Conservation (phyloP, 768 basidiomycete species). For the Lyophyllum shimeji region DNA sequence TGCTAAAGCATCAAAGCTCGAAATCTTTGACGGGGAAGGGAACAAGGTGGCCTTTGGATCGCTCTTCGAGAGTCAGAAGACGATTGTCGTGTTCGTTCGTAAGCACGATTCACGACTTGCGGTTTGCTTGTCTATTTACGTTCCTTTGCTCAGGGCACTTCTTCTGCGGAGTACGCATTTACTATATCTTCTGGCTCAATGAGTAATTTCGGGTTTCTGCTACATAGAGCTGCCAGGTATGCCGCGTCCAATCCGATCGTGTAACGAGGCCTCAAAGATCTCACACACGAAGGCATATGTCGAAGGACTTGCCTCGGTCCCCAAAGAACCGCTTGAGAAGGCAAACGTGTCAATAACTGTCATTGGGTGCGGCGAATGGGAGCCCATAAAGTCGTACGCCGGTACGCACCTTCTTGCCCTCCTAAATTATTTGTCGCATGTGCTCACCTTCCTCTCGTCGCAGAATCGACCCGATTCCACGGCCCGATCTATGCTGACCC, state of each 20-base stretch:
- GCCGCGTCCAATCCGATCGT: neutral
- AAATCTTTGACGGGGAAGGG: conserved; percentile 47
- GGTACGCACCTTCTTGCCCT: conserved; percentile 29
- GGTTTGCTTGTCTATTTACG: neutral
- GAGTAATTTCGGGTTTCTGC: neutral
- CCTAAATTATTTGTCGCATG: neutral
- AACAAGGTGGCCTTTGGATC: conserved; percentile 50
- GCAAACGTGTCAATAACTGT: conserved; percentile 45
- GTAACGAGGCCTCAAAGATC: neutral
- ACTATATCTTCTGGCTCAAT: neutral
- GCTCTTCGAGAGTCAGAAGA: conserved; percentile 47
- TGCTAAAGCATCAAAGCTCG: conserved; percentile 34
- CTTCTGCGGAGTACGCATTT: conserved; percentile 55
- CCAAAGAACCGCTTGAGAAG: conserved; percentile 36
- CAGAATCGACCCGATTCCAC: conserved; percentile 45
- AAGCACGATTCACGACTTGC: conserved; percentile 8
- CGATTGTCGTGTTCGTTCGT: conserved; percentile 68
- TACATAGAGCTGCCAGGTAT: conserved; percentile 42
- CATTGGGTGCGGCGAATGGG: conserved; percentile 62
- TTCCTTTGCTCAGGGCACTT: conserved; percentile 48
- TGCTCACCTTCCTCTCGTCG: neutral
- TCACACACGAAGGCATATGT: conserved; percentile 46
- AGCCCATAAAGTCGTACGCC: conserved; percentile 47
- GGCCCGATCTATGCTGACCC: conserved; percentile 67
- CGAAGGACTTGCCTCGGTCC: conserved; percentile 40